Evolutionary conservation across 73 alveolate species (phyloP).

Genomic region (Urostyla sp.): DNA sequence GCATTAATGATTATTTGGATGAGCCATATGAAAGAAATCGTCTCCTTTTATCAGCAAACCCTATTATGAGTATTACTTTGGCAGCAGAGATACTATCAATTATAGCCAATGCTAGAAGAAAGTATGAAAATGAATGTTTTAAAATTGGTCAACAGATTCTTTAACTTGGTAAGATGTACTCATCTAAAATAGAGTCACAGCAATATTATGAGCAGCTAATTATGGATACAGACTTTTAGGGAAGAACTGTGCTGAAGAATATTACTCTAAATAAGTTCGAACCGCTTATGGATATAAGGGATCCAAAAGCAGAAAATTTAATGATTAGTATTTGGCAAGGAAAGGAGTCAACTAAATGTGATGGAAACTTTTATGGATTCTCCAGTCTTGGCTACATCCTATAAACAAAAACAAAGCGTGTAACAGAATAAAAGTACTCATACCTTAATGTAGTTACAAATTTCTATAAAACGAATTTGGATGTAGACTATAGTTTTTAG

Average conservation of each 20-base stretch:
- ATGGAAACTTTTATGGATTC: constrained; percentile 56
- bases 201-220: constrained; percentile 31
- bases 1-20: background rate
- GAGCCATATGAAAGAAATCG: background rate
- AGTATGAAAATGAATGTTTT: constrained; percentile 36
- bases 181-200: constrained; percentile 32
- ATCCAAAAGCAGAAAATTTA: constrained; percentile 61
- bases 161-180: constrained; percentile 32
- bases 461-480: constrained; percentile 45
- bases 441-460: constrained; percentile 9
- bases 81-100: constrained; percentile 21
- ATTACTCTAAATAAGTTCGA: constrained; percentile 47
- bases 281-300: constrained; percentile 56
- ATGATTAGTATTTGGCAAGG: constrained; percentile 51
- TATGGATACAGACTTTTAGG: constrained; percentile 27
- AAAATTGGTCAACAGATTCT: constrained; percentile 14
- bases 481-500: constrained; percentile 67
- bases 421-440: background rate
- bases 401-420: constrained; percentile 15
- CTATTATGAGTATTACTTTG: constrained; percentile 30
- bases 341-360: constrained; percentile 52
- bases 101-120: background rate
- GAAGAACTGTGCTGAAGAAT: constrained; percentile 3
- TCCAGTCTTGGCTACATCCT: constrained; percentile 21
- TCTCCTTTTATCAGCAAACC: constrained; percentile 10